A percentile compares a stretch with the other conserved stretches of the same genome.
phyloP scores from a whole-genome alignment of 257 asterid genomes.

The Gentiana straminea region DNA sequence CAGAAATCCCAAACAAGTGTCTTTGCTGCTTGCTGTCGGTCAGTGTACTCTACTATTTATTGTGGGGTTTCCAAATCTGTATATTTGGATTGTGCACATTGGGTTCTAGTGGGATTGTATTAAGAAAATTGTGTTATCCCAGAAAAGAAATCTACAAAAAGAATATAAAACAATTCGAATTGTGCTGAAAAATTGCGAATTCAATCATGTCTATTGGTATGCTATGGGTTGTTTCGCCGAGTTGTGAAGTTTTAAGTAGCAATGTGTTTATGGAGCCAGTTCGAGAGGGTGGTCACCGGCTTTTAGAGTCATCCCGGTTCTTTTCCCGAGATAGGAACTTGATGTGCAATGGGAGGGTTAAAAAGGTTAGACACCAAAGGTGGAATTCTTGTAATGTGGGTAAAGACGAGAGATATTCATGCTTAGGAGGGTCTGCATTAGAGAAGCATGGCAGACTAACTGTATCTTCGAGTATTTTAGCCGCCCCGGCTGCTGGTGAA shows the following conservation, averaged over 20 bases:
- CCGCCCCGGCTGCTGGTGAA: slow-evolving; percentile 57
- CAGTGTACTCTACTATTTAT: background rate
- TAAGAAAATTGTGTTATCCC: no score
- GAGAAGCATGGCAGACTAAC: slow-evolving; percentile 29
- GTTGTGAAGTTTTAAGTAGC: slow-evolving; percentile 40
- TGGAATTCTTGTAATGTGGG: slow-evolving; percentile 21
- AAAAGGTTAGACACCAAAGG: slow-evolving; percentile 31
- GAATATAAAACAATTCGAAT: no score
- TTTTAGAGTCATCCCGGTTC: slow-evolving; percentile 30
- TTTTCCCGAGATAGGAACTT: slow-evolving; percentile 18
- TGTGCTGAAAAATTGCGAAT: slow-evolving; percentile 5
- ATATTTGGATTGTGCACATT: no score
- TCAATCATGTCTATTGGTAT: slow-evolving; percentile 66
- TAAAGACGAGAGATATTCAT: slow-evolving; percentile 29
- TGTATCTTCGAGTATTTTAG: slow-evolving; percentile 42
- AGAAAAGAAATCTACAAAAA: no score
- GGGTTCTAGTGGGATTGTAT: no score
- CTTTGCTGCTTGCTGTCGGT: no score
- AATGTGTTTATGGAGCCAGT: slow-evolving; percentile 39
- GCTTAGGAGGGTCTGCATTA: slow-evolving; percentile 25
- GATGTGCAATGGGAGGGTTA: slow-evolving; percentile 21
- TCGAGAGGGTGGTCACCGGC: slow-evolving; percentile 37
- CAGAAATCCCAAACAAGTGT: background rate
- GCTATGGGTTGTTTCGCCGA: slow-evolving; percentile 64
- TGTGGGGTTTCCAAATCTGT: no score